These are phyloP conservation scores for Trichoderma citrinoviride DNA, from an alignment of 2,329 filamentous ascomycete genomes.

Conservation along the genomic window DNA sequence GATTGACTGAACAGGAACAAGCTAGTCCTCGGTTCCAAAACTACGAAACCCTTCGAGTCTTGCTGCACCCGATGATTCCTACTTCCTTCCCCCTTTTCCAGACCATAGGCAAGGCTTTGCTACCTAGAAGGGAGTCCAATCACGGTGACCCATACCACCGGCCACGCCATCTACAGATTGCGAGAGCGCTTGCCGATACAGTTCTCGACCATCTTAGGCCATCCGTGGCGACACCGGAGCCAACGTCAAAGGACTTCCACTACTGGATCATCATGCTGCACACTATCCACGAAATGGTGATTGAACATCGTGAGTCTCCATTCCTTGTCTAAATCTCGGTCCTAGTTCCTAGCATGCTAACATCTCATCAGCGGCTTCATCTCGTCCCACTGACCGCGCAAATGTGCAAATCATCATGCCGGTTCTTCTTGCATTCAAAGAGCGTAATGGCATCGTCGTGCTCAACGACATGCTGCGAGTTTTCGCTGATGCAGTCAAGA, in stretches of 20 bases:
- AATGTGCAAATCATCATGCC: slow-evolving; percentile 63
- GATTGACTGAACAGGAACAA: slow-evolving; percentile 44
- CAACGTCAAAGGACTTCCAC: slow-evolving; percentile 64
- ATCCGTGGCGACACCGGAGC: slow-evolving; percentile 42
- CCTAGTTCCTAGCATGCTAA: slow-evolving; percentile 27
- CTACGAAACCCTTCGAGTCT: slow-evolving; percentile 69
- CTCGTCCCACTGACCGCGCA: slow-evolving; percentile 48
- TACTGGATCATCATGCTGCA: slow-evolving; percentile 82
- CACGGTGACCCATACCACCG: slow-evolving; percentile 58
- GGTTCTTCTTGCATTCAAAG: slow-evolving; percentile 83
- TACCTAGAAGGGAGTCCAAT: slow-evolving; percentile 63
- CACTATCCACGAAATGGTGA: slow-evolving; percentile 72
- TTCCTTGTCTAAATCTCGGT: background rate
- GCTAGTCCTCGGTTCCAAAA: slow-evolving; percentile 61
- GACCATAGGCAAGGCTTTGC: slow-evolving; percentile 75
- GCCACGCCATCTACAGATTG: slow-evolving; percentile 54
- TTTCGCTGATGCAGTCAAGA: slow-evolving; percentile 48
- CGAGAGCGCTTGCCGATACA: slow-evolving; percentile 67
- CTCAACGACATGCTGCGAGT: slow-evolving; percentile 69
- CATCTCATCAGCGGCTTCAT: slow-evolving; percentile 28
- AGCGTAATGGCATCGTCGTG: slow-evolving; percentile 69
- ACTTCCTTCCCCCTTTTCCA: slow-evolving; percentile 85
- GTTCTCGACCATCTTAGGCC: slow-evolving; percentile 64
- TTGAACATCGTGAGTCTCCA: slow-evolving; percentile 57
- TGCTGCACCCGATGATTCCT: slow-evolving; percentile 75